phyloP scores from a whole-genome alignment of 495 filamentous ascomycete species.

The Talaromyces adpressus region DNA sequence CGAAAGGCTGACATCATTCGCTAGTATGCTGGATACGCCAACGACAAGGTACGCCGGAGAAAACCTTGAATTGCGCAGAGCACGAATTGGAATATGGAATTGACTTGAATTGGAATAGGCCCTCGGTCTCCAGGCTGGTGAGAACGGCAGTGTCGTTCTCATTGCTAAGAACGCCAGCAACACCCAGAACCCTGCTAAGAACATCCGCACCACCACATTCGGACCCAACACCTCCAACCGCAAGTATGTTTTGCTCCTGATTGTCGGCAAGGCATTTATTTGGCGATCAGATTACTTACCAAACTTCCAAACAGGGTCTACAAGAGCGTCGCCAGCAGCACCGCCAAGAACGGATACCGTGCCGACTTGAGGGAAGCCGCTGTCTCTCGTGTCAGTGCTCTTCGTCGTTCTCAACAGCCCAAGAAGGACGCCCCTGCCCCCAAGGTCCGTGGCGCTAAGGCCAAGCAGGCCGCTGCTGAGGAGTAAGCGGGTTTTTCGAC shows the following conservation, averaged over 20 bases:
- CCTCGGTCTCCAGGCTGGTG: constrained; percentile 60
- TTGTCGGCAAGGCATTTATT: background rate
- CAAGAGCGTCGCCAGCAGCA: constrained; percentile 70
- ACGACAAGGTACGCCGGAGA: constrained; percentile 68
- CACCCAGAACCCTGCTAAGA: constrained; percentile 59
- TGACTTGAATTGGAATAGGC: constrained; percentile 48
- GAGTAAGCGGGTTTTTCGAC: constrained; percentile 13
- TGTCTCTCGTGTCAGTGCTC: constrained; percentile 80
- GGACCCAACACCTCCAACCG: constrained; percentile 60
- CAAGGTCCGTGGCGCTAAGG: constrained; percentile 78
- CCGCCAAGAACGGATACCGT: constrained; percentile 78
- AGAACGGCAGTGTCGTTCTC: constrained; percentile 66
- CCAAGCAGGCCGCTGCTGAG: constrained; percentile 62
- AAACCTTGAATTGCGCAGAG: constrained; percentile 9
- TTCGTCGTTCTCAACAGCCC: constrained; percentile 69
- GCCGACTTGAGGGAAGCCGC: constrained; percentile 79
- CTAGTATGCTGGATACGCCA: constrained; percentile 83
- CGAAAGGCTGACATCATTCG: constrained; percentile 12
- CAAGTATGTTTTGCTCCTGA: constrained; percentile 53
- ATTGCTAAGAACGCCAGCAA: constrained; percentile 74
- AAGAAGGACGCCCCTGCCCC: constrained; percentile 65
- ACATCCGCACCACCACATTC: constrained; percentile 56
- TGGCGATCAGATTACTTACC: background rate
- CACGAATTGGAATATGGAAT: constrained; percentile 7
- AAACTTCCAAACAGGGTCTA: constrained; percentile 59